Evolutionary conservation across 148 eudicot genomes (phyloP).

Genomic region (Silene conica): DNA sequence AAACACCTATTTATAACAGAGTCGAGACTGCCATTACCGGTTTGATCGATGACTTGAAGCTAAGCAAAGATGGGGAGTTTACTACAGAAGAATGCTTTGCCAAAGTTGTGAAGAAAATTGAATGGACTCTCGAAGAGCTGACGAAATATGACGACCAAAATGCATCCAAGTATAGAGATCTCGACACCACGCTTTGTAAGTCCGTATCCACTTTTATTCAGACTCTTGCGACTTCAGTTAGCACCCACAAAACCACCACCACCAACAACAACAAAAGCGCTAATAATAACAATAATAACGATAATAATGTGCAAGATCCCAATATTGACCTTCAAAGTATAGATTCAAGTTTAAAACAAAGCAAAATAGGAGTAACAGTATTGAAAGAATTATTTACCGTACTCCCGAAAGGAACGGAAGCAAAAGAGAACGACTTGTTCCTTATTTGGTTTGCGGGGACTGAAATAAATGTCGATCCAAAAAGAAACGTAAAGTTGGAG

Average conservation of each 20-base stretch:
- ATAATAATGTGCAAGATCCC: background rate
- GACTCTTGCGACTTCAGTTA: too few relatives aligned
- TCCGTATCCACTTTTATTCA: background rate
- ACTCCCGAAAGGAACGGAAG: background rate
- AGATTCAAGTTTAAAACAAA: too few relatives aligned
- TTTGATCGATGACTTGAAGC: background rate
- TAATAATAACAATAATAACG: background rate
- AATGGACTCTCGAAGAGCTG: background rate
- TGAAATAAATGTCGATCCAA: background rate
- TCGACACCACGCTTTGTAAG: background rate
- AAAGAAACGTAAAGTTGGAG: too few relatives aligned
- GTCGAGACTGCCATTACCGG: background rate
- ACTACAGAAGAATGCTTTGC: background rate
- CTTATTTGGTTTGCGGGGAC: background rate
- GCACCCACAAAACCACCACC: background rate
- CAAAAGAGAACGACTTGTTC: background rate
- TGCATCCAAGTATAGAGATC: background rate
- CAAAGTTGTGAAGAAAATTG: background rate
- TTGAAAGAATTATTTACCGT: background rate
- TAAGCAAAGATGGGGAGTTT: background rate
- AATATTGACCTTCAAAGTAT: background rate
- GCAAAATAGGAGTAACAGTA: background rate
- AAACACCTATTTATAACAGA: background rate
- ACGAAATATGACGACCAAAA: background rate
- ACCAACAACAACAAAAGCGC: background rate